These are phyloP conservation scores for Podaxis sp. DNA, from an alignment of 768 basidiomycete genomes.

Conservation along the genomic window DNA sequence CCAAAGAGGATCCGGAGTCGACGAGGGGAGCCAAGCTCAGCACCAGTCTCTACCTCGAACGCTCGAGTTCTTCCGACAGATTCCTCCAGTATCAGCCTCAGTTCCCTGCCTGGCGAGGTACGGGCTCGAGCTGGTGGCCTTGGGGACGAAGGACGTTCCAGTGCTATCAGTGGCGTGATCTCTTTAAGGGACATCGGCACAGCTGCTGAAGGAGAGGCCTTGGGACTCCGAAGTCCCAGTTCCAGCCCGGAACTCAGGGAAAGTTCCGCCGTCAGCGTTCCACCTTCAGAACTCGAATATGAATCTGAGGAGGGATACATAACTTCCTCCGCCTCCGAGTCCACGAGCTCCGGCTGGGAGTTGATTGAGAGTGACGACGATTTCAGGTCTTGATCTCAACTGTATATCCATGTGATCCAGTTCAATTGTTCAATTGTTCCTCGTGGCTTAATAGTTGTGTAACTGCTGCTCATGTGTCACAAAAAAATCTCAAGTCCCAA, in stretches of 20 bases:
- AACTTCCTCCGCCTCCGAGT: constrained; percentile 1
- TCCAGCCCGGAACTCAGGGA: constrained; percentile 10
- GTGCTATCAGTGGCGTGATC: background rate
- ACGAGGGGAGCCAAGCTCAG: background rate
- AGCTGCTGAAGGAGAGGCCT: background rate
- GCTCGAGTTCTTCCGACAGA: background rate
- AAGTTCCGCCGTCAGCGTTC: background rate
- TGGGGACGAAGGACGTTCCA: background rate
- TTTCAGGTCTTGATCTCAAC: background rate
- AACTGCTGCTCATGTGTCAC: background rate
- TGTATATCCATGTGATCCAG: background rate
- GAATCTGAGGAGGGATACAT: constrained; percentile 8
- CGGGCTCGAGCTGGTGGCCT: background rate
- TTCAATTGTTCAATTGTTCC: background rate
- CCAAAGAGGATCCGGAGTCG: constrained; percentile 2
- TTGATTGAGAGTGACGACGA: constrained; percentile 5
- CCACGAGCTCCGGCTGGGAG: constrained; percentile 13
- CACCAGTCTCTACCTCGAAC: background rate
- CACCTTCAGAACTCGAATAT: constrained; percentile 5
- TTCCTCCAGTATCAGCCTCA: background rate
- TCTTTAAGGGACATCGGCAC: background rate
- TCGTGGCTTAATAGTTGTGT: background rate
- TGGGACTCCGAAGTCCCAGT: background rate
- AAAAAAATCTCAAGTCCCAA: background rate
- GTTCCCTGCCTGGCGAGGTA: background rate